Base-by-base conservation (phyloP, 768 basidiomycete genomes). In the Scleroderma bovista region DNA sequence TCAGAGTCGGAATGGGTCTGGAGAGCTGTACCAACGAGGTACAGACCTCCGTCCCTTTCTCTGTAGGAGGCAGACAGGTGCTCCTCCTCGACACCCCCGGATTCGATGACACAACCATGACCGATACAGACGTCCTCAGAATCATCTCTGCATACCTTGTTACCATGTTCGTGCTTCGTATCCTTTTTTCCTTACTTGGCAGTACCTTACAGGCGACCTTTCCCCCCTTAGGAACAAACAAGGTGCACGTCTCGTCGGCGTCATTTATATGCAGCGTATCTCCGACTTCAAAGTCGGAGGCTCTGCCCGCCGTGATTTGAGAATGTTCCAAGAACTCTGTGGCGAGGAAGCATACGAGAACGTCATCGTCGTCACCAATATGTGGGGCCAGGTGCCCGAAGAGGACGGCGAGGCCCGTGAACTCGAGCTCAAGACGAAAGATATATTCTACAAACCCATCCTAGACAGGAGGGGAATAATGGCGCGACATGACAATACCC, bases 11-110 rank as follows among this genome's bases (percentile, higher is more conserved):
- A 13, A 56, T 64, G 23, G 58, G 61, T n/a, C 45, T 72, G 44
- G 64, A 69, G 46, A 72, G 71, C 43, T 67, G 65, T 45, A 72
- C 71, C 20, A 58, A 64, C 6, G 47, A 67, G 47, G 57, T 69
- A 9, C 69, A 70, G 49, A 59, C 55, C 7, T 69, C 65, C 0
- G 3, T 45, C 15, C 53, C 60, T 38, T 69, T 66, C 32, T 22
- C 47, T 39, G 34, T 66, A 13, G 57, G 57, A 46, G 71, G 70
- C 6, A 65, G 66, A 9, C 61, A 52, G n/a, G 68, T 83, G 31
- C 66, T 69, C 12, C 62, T 84, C 24, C 72, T 84, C 46, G 82
- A 84, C 52, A 83, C 81, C 0, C 81, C 81, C 7, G 81, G 81
- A 1, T 83, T 82, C 56, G 81, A 82, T 59, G 79, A 82, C 52